Percentiles rank a stretch among this genome's conserved stretches.
These are phyloP conservation scores for Gossypium gossypioides DNA, from an alignment of 441 rosid genomes.

Conservation along the genomic window DNA sequence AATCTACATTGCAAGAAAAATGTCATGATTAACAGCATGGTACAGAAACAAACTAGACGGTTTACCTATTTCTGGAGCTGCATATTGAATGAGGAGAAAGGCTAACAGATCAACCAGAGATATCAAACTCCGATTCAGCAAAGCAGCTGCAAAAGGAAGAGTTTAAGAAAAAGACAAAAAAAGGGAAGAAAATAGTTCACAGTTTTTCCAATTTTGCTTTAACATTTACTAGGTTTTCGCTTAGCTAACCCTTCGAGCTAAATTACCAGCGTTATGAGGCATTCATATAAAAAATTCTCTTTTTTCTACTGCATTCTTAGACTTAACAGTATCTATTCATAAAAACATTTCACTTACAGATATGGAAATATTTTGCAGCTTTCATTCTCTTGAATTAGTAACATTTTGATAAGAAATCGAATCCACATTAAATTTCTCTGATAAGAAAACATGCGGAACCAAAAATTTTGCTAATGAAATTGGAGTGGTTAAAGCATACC, in stretches of 20 bases:
- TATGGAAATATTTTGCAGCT: background rate
- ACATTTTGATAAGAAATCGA: background rate
- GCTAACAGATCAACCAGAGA: conserved; percentile 36
- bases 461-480: background rate
- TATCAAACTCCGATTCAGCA: conserved; percentile 38
- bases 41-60: background rate
- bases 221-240: background rate
- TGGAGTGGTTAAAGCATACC: conserved; percentile 22
- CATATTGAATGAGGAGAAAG: conserved; percentile 37
- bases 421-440: background rate
- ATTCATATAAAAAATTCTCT: background rate
- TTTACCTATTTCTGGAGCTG: conserved; percentile 38
- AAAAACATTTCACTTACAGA: background rate
- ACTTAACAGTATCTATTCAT: background rate
- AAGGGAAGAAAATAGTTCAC: background rate
- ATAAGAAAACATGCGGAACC: background rate
- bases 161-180: background rate
- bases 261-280: background rate
- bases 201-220: background rate
- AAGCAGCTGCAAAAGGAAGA: conserved; percentile 30
- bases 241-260: background rate
- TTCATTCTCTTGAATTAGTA: background rate
- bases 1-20: background rate
- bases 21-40: background rate
- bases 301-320: background rate